phyloP scores from a whole-genome alignment of 768 basidiomycete genomes.

The Paxillus rubicundulus region DNA sequence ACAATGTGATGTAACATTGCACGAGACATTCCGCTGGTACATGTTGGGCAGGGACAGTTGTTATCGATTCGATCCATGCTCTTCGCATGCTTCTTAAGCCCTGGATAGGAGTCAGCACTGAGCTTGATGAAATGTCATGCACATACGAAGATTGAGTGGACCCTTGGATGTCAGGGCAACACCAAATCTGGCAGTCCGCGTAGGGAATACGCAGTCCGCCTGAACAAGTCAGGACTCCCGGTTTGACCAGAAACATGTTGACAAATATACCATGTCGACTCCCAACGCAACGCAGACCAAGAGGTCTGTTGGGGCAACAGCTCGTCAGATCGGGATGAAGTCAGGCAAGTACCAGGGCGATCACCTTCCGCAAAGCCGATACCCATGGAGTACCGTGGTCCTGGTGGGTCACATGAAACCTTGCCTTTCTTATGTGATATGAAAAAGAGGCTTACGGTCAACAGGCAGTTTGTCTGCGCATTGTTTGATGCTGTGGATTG shows the following conservation, averaged over 20 bases:
- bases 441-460: constrained; percentile 53
- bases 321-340: neutral
- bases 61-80: constrained; percentile 74
- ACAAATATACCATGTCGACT: constrained; percentile 73
- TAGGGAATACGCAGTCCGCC: constrained; percentile 95
- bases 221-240: constrained; percentile 24
- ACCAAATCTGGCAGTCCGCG: constrained; percentile 87
- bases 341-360: constrained; percentile 2
- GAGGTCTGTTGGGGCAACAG: constrained; percentile 52
- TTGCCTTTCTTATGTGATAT: neutral
- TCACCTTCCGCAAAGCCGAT: constrained; percentile 89
- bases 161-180: constrained; percentile 82
- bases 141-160: constrained; percentile 75
- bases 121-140: neutral
- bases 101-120: constrained; percentile 17
- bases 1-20: constrained; percentile 74
- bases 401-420: constrained; percentile 36
- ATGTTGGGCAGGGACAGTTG: constrained; percentile 85
- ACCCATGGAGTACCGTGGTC: constrained; percentile 91
- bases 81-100: constrained; percentile 63
- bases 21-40: constrained; percentile 59
- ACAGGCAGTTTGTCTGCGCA: constrained; percentile 76
- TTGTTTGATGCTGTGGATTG: constrained; percentile 62
- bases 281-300: constrained; percentile 90
- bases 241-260: neutral